phyloP scores from a whole-genome alignment of 306 rosid genomes.

The Fagus crenata region DNA sequence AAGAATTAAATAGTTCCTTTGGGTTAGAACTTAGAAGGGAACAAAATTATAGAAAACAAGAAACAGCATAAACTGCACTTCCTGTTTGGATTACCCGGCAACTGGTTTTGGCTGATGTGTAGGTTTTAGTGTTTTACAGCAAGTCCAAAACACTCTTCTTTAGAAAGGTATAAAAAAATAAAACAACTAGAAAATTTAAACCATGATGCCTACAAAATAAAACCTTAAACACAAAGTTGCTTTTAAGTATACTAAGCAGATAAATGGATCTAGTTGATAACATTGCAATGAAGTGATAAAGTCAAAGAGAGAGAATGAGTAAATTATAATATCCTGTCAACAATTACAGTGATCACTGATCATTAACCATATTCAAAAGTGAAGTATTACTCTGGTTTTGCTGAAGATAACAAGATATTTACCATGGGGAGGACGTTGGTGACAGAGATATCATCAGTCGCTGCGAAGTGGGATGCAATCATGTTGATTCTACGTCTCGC shows the following conservation, averaged over 20 bases:
- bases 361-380: not conserved
- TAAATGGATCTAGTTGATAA: not conserved
- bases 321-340: not conserved
- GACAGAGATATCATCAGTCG: constrained; percentile 54
- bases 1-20: not conserved
- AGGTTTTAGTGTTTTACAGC: no score
- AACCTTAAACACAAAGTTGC: not conserved
- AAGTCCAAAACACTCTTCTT: no score
- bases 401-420: constrained; percentile 1
- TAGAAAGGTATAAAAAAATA: no score
- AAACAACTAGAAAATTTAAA: not conserved
- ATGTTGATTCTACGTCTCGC: constrained; percentile 65
- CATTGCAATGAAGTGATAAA: not conserved
- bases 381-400: not conserved
- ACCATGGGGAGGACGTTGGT: constrained; percentile 63
- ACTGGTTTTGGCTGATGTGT: no score
- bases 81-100: no score
- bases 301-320: not conserved
- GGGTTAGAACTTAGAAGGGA: no score
- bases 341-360: not conserved
- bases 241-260: not conserved
- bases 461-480: constrained; percentile 60
- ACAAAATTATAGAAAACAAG: no score
- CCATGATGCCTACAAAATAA: not conserved
- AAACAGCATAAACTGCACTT: no score